Evolutionary conservation across 345 rosid species (phyloP).

Genomic region (Brassica carinata): DNA sequence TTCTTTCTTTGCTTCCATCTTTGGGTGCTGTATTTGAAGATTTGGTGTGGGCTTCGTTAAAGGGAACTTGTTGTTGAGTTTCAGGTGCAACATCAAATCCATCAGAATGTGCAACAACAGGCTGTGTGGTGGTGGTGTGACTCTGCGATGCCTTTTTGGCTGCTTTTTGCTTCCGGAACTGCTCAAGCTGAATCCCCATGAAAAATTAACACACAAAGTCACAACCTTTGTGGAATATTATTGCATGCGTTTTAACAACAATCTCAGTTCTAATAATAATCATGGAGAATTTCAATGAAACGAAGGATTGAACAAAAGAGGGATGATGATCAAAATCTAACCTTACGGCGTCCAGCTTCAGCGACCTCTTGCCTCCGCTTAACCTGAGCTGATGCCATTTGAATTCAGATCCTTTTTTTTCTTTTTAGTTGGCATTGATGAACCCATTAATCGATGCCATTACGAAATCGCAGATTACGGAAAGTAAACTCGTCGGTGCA

Average conservation of each 20-base stretch:
- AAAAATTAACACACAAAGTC: not conserved
- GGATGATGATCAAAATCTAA: constrained; percentile 36
- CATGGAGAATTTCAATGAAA: too few species aligned
- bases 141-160: constrained; percentile 63
- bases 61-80: too few species aligned
- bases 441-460: constrained; percentile 2
- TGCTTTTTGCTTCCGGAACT: constrained; percentile 95
- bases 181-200: constrained; percentile 65
- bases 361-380: constrained; percentile 64
- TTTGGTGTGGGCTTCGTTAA: constrained; percentile 12
- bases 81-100: constrained; percentile 56
- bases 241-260: too few species aligned
- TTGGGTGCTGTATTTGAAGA: constrained; percentile 22
- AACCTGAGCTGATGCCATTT: constrained; percentile 96
- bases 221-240: not conserved
- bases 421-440: constrained; percentile 20
- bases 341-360: constrained; percentile 90
- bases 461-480: not conserved
- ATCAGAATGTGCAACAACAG: constrained; percentile 49
- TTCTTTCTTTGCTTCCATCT: constrained; percentile 41
- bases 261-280: too few species aligned
- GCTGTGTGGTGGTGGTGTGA: constrained; percentile 39
- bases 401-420: constrained; percentile 8
- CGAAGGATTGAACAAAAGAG: too few species aligned
- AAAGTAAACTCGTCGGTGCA: too few species aligned